These are phyloP conservation scores for Annulohypoxylon bovei DNA, from an alignment of 495 filamentous ascomycete species.

Conservation along the genomic window DNA sequence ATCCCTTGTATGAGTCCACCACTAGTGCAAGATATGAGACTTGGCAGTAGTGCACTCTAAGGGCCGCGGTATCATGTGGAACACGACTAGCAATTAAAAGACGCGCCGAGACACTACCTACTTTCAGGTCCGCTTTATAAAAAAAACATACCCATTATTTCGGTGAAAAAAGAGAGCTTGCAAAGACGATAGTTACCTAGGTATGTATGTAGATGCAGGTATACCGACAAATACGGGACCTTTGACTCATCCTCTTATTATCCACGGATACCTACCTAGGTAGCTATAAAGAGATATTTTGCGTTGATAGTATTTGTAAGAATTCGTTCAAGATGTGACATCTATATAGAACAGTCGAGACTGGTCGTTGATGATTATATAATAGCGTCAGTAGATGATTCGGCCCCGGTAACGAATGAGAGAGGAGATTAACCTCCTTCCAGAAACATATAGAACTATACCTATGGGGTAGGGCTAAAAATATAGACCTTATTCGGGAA, in stretches of 20 bases:
- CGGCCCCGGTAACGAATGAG: background rate
- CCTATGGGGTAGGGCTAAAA: background rate
- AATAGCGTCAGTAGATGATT: background rate
- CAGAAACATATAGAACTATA: background rate
- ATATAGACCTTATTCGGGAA: constrained; percentile 34
- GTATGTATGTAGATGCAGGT: too few species aligned
- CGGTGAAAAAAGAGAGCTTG: background rate
- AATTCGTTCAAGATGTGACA: background rate
- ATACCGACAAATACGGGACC: background rate
- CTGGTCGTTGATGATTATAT: background rate
- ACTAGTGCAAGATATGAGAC: background rate
- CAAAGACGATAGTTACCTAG: background rate
- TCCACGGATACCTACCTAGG: background rate
- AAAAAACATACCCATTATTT: background rate
- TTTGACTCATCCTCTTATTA: background rate
- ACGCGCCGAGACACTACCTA: background rate
- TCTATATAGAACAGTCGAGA: constrained; percentile 2
- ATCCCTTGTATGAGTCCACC: background rate
- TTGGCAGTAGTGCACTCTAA: background rate
- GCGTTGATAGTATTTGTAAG: background rate
- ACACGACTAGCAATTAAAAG: background rate
- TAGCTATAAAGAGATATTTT: background rate
- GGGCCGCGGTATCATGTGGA: constrained; percentile 2
- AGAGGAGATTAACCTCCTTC: background rate
- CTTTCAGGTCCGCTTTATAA: background rate